phyloP scores from a whole-genome alignment of 441 rosid species.

The Brassica hybrid region DNA sequence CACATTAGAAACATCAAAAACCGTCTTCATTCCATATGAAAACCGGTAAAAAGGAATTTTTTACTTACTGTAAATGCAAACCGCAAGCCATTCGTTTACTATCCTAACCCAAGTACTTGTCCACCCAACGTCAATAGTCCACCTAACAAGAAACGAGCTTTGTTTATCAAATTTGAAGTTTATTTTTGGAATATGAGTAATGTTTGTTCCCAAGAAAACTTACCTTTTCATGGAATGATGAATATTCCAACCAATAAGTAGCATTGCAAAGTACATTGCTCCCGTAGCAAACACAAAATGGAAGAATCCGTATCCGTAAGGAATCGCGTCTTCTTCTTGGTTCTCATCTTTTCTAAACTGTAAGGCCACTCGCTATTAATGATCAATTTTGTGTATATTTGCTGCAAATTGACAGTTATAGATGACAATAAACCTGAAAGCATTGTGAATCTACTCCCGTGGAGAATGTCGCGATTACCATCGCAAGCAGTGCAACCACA shows the following conservation, averaged over 20 bases:
- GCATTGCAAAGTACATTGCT: slow-evolving; percentile 97
- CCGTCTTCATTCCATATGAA: not conserved
- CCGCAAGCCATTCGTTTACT: slow-evolving; percentile 93
- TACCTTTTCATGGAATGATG: slow-evolving; percentile 83
- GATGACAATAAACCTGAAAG: slow-evolving; percentile 73
- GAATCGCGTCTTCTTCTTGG: slow-evolving; percentile 64
- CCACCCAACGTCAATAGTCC: slow-evolving; percentile 99
- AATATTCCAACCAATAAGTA: slow-evolving; percentile 89
- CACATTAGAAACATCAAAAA: slow-evolving; percentile 1
- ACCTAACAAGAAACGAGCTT: slow-evolving; percentile 53
- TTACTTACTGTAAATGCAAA: slow-evolving; percentile 81
- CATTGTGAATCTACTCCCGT: slow-evolving; percentile 94
- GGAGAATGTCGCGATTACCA: slow-evolving; percentile 93
- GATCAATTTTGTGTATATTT: not conserved
- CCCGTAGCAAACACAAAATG: slow-evolving; percentile 97
- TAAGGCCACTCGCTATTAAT: slow-evolving; percentile 44
- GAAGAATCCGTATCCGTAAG: slow-evolving; percentile 96
- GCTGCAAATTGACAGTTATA: not conserved
- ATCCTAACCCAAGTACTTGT: slow-evolving; percentile 98
- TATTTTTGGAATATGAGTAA: not conserved
- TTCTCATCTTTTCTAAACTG: slow-evolving; percentile 52
- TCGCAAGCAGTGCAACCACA: slow-evolving; percentile 79
- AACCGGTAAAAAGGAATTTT: not conserved
- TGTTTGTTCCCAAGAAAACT: slow-evolving; percentile 10
- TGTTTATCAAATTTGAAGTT: not conserved